Percentiles rank a stretch among this genome's conserved stretches.
phyloP scores from a whole-genome alignment of 192 early-diverging fungal genomes.

The Coemansia sp. region DNA sequence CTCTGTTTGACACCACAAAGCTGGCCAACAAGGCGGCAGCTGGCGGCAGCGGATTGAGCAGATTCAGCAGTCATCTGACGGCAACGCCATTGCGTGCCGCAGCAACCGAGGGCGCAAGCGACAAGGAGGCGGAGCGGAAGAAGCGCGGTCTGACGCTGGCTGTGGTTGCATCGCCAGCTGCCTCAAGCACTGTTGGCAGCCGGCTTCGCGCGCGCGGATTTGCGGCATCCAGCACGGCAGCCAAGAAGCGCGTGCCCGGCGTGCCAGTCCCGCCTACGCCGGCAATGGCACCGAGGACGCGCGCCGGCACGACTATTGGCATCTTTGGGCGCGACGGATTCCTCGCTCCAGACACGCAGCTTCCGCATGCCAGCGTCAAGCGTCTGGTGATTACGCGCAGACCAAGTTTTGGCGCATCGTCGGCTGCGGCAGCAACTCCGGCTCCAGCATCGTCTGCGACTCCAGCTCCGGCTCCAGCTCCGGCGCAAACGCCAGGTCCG shows the following conservation, averaged over 20 bases:
- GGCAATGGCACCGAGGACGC: not conserved
- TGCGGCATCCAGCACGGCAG: constrained; percentile 40
- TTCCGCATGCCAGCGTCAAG: constrained; percentile 72
- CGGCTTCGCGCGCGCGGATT: constrained; percentile 78
- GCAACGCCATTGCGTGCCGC: constrained; percentile 36
- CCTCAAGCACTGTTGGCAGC: constrained; percentile 54
- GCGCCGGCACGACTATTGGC: not conserved
- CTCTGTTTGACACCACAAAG: constrained; percentile 66
- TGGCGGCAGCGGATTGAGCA: not conserved
- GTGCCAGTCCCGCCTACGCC: constrained; percentile 18
- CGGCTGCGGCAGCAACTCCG: constrained; percentile 7
- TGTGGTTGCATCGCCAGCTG: constrained; percentile 74
- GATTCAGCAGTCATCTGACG: constrained; percentile 42
- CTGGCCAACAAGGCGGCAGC: constrained; percentile 24
- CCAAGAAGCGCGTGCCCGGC: constrained; percentile 29
- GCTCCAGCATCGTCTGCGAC: constrained; percentile 11
- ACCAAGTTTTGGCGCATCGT: constrained; percentile 26
- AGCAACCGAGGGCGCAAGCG: constrained; percentile 23
- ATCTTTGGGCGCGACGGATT: constrained; percentile 58
- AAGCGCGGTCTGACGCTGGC: constrained; percentile 72
- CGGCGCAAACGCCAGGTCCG: not conserved
- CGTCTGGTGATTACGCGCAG: constrained; percentile 64
- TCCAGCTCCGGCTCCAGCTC: constrained; percentile 4
- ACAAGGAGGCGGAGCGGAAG: constrained; percentile 56
- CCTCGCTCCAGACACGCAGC: constrained; percentile 65